These are phyloP conservation scores for Lactarius vividus DNA, from an alignment of 768 basidiomycete species.

Conservation along the genomic window DNA sequence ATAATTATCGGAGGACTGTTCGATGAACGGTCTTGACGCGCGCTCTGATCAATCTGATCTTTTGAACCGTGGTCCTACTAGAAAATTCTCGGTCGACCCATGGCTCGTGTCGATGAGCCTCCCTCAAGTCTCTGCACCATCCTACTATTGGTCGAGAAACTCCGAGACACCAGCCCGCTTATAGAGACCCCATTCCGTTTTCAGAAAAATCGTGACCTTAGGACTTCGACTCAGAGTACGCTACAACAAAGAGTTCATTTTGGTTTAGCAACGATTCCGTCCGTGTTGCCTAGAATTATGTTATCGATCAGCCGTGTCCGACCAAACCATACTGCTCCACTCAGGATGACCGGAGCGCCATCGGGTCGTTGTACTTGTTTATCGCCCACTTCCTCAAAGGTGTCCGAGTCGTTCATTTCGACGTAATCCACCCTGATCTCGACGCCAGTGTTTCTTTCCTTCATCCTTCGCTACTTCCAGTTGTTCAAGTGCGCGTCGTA, in stretches of 20 bases:
- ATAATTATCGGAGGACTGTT: not conserved
- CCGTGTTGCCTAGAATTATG: slow-evolving; percentile 62
- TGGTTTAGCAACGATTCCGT: slow-evolving; percentile 34
- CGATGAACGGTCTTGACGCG: not conserved
- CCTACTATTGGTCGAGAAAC: not conserved
- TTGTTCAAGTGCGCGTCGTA: slow-evolving; percentile 43
- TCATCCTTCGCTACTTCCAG: slow-evolving; percentile 36
- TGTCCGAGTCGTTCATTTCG: slow-evolving; percentile 79
- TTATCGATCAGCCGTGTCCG: slow-evolving; percentile 93
- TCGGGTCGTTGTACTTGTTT: slow-evolving; percentile 29
- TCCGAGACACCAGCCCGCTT: not conserved
- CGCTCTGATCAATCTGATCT: not conserved
- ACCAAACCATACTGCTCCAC: slow-evolving; percentile 85
- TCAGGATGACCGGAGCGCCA: slow-evolving; percentile 59
- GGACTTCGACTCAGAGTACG: not conserved
- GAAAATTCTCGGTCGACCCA: not conserved
- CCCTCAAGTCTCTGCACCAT: not conserved
- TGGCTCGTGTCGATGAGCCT: too few relatives aligned
- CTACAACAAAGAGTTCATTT: not conserved
- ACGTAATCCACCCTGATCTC: slow-evolving; percentile 77
- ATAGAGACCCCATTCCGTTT: not conserved
- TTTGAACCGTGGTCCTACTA: not conserved
- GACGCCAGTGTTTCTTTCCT: slow-evolving; percentile 39
- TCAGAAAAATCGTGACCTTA: not conserved
- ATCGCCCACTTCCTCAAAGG: slow-evolving; percentile 60